Evolutionary conservation across 495 filamentous ascomycete genomes (phyloP), one percentile per base, ranked within the genome.

Genomic region (Glonium stellatum): DNA sequence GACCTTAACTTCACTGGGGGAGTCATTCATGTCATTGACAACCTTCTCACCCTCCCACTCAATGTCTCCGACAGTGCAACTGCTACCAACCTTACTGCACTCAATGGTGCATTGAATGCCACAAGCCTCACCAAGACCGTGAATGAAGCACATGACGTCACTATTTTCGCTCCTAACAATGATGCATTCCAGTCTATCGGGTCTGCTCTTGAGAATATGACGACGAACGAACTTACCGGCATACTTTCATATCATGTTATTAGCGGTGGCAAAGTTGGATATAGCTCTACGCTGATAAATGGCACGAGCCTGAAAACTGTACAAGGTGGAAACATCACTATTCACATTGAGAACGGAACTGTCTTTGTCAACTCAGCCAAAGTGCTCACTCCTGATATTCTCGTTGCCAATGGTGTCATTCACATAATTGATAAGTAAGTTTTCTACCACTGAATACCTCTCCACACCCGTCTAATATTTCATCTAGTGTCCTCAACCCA

Each of bases 1-100:
- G 75, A 89, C 68, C 63, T 84, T 46, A 75, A 76, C 60, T 89
- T 87, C 72, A 77, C 74, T 36, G 79, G 82, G 18, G 87, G 87
- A 39, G 77, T 84, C 1, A 73, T 88, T 34, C 86, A 90, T 68
- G 71, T 89, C 47, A 80, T 90, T 65, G 80, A 88, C 69, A 69
- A 61, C 6, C 71, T 83, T 47, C 75, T 88, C 8, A 73, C 74
- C 19, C 70, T 87, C 35, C 87, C 87, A 0, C 42, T 70, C 44
- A 79, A 78, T 59, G 59, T 85, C 49, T 72, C 74, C 15, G 67
- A 70, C 19, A 84, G 83, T 8, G 74, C 82, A 13, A 50, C 65
- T 0, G 73, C 72, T 5, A 74, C 73, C 19, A 80, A 82, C 52
- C 76, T 87, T 6, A 87, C 82, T 11, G 76, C 81, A 9, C 68